Base-by-base conservation (phyloP, 2,329 filamentous ascomycete species). In the Trichoderma atroviride region DNA sequence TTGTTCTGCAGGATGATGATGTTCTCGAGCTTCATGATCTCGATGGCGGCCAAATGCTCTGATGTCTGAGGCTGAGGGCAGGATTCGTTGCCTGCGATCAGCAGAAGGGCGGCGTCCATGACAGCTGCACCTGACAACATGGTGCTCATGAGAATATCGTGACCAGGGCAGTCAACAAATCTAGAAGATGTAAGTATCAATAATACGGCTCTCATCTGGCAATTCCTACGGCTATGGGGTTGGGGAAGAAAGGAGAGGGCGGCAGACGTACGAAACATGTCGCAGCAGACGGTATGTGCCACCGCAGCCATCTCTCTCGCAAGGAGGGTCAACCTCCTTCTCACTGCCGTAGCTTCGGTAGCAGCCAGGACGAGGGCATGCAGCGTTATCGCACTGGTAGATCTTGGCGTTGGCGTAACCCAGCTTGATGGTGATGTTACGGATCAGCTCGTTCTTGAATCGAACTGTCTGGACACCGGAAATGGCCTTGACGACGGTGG, bases 101-200 rank as follows among this genome's bases (percentile, higher is more conserved):
- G 87, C 68, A 99, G 89, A 71, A 99, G 88, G 22, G 96, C 96
- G 73, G 96, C 96, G 83, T 99, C 96, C 96, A 99, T 99, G 88
- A 99, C 96, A 73, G 96, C 96, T 76, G 96, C 96, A 78, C 96
- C 96, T 79, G 96, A 99, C 87, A 99, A 91, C 96, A 99, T 99
- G 77, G 96, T 99, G 84, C 95, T 98, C 96, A 99, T 99, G 81
- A 99, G 94, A 94, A 99, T 99, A 84, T 99, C 96, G 92, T 99
- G 96, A 82, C 96, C 96, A 69, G 96, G 96, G 87, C 96, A 98
- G 83, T 98, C 96, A 75, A 98, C 96, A 81, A 98, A 99, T 19
- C 93, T 95, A 74, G 3, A 57, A 22, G 22, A 52, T 35, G n/a
- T 1, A 61, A 37, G 14, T 43, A 60, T 66, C 55, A 70, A 16